A percentile compares a stretch with the other conserved stretches of the same genome.
phyloP scores from a whole-genome alignment of 257 asterid species.

The Solanum sejunctum region DNA sequence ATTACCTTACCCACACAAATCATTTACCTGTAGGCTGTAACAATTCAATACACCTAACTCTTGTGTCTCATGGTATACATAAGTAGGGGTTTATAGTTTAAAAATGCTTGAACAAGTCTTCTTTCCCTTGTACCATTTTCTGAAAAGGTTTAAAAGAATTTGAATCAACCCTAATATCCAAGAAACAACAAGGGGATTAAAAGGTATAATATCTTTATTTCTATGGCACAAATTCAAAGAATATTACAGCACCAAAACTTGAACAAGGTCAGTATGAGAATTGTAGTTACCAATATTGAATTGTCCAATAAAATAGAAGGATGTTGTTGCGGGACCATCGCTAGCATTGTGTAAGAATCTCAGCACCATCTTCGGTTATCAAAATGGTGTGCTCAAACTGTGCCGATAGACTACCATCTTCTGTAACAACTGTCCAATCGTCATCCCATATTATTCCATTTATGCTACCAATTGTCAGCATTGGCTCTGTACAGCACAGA shows the following conservation, averaged over 20 bases:
- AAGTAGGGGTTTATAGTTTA: neutral
- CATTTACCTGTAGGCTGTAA: neutral
- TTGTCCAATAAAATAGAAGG: neutral
- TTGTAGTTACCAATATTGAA: neutral
- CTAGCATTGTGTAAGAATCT: constrained; percentile 69
- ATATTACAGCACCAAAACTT: neutral
- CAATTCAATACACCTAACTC: neutral
- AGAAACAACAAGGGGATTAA: neutral
- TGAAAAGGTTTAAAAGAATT: neutral
- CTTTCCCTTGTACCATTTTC: neutral
- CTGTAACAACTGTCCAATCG: constrained; percentile 87
- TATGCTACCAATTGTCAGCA: constrained; percentile 86
- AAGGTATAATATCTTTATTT: neutral
- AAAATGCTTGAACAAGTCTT: neutral
- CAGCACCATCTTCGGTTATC: constrained; percentile 67
- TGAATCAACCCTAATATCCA: neutral
- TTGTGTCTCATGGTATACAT: neutral
- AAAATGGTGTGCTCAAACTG: constrained; percentile 93
- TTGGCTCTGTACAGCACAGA: constrained; percentile 53
- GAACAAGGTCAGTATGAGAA: neutral
- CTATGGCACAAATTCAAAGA: neutral
- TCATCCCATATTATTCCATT: constrained; percentile 78
- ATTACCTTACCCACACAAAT: neutral
- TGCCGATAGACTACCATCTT: constrained; percentile 93
- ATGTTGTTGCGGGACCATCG: neutral